A percentile compares a stretch with the other conserved stretches of the same genome.
phyloP scores from a whole-genome alignment of 768 basidiomycete species.

The Termitomyces sp. region DNA sequence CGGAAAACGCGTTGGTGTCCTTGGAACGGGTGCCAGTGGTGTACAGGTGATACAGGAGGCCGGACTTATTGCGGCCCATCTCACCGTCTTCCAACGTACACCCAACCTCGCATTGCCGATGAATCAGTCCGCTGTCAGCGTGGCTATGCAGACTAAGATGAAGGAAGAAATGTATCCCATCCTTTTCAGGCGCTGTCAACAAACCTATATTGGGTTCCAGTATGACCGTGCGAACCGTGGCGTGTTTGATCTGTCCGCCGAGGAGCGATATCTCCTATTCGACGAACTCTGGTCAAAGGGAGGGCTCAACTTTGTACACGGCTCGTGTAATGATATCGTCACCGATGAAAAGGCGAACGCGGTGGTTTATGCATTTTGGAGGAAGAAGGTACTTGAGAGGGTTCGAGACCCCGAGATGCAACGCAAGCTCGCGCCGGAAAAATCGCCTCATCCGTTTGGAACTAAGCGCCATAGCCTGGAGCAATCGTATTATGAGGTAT shows the following conservation, averaged over 20 bases:
- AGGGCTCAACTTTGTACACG: slow-evolving; percentile 18
- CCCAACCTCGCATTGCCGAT: slow-evolving; percentile 21
- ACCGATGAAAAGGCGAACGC: slow-evolving; percentile 15
- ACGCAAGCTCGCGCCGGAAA: slow-evolving; percentile 20
- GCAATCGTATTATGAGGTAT: slow-evolving; percentile 20
- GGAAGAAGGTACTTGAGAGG: slow-evolving; percentile 17
- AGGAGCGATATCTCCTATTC: slow-evolving; percentile 18
- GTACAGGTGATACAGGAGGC: slow-evolving; percentile 23
- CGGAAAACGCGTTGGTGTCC: slow-evolving; percentile 22
- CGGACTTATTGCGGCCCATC: slow-evolving; percentile 15
- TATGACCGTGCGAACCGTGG: slow-evolving; percentile 8
- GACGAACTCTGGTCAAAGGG: slow-evolving; percentile 20
- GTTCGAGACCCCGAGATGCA: slow-evolving; percentile 16
- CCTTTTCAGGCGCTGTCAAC: slow-evolving; percentile 15
- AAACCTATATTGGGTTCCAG: slow-evolving; percentile 17
- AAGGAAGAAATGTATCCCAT: slow-evolving; percentile 16
- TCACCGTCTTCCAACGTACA: slow-evolving; percentile 26
- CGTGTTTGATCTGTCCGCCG: slow-evolving; percentile 11
- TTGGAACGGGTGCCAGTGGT: slow-evolving; percentile 23
- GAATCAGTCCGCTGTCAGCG: slow-evolving; percentile 14
- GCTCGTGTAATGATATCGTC: slow-evolving; percentile 14
- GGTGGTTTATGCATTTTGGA: slow-evolving; percentile 21
- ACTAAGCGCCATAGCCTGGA: slow-evolving; percentile 19
- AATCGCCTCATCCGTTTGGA: slow-evolving; percentile 20
- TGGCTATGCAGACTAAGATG: slow-evolving; percentile 11